Conservation (phyloP, 495 filamentous ascomycete species). For the Recurvomyces mirabilis region DNA sequence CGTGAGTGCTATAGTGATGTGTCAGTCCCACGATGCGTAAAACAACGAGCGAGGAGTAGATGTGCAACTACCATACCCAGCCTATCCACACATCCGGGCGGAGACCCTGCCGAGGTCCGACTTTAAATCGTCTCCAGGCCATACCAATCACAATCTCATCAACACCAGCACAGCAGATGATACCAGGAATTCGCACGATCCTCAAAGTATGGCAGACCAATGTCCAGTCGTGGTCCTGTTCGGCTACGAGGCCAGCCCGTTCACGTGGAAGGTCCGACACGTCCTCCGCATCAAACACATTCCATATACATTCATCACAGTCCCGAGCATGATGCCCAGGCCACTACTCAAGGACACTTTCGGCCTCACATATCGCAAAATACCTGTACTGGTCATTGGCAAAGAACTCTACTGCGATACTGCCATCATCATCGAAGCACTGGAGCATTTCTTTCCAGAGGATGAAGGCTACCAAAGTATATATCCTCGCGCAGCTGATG, state of each 20-base stretch:
- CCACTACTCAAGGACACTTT: conserved; percentile 23
- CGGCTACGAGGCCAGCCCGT: conserved; percentile 22
- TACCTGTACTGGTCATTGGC: conserved; percentile 26
- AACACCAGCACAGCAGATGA: no score
- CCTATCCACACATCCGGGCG: no score
- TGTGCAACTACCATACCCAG: no score
- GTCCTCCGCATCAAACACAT: conserved; percentile 23
- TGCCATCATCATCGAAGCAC: conserved; percentile 26
- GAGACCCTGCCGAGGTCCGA: no score
- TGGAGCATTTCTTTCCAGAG: conserved; percentile 26
- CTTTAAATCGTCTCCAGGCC: no score
- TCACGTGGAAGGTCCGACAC: conserved; percentile 26
- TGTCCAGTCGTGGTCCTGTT: conserved; percentile 15
- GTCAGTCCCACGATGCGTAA: no score
- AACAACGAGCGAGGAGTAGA: no score
- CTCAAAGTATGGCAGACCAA: conserved; percentile 3
- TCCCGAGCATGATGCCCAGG: conserved; percentile 26
- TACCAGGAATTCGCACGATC: no score
- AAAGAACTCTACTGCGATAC: conserved; percentile 29
- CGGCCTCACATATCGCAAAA: conserved; percentile 26
- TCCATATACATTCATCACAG: conserved; percentile 25
- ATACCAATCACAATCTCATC: no score
- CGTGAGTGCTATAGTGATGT: no score
- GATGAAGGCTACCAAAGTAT: conserved; percentile 17
- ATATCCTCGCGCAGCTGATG: conserved; percentile 17